Conservation (phyloP, 805 yeast species). For the Pichia californica region DNA sequence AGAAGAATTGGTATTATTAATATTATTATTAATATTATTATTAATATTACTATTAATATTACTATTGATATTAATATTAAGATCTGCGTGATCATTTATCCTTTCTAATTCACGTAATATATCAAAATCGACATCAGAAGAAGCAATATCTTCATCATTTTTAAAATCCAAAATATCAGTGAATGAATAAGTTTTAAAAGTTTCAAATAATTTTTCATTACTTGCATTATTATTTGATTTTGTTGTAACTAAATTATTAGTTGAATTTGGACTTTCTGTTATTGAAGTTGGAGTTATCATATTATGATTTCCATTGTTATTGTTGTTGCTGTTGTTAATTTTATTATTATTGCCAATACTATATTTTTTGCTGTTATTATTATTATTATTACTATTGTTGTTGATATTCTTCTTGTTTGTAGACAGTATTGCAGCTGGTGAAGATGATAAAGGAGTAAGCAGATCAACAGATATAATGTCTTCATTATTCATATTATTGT, state of each 20-base stretch:
- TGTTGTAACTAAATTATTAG: neutral
- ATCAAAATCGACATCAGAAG: constrained; percentile 20
- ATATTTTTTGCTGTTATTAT: neutral
- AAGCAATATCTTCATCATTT: constrained; percentile 18
- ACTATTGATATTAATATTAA: neutral
- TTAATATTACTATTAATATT: too few relatives aligned
- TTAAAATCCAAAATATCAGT: constrained; percentile 23
- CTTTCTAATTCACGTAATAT: constrained; percentile 16
- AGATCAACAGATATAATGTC: constrained; percentile 15
- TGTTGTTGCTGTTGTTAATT: neutral
- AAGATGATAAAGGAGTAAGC: constrained; percentile 18
- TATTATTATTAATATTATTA: too few relatives aligned
- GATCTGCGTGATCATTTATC: neutral
- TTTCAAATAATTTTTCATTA: neutral
- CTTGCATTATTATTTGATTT: constrained; percentile 1
- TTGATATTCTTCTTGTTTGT: neutral
- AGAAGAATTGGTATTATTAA: neutral
- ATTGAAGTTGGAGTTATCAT: constrained; percentile 23
- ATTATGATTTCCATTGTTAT: neutral
- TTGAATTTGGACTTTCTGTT: constrained; percentile 8
- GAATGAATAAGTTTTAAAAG: constrained; percentile 14
- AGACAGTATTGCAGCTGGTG: neutral
- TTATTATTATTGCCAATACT: neutral
- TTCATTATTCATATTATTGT: constrained; percentile 10
- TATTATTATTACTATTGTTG: neutral